Evolutionary conservation across 202 grass and related monocot genomes (phyloP).

Genomic region (Setaria italica): DNA sequence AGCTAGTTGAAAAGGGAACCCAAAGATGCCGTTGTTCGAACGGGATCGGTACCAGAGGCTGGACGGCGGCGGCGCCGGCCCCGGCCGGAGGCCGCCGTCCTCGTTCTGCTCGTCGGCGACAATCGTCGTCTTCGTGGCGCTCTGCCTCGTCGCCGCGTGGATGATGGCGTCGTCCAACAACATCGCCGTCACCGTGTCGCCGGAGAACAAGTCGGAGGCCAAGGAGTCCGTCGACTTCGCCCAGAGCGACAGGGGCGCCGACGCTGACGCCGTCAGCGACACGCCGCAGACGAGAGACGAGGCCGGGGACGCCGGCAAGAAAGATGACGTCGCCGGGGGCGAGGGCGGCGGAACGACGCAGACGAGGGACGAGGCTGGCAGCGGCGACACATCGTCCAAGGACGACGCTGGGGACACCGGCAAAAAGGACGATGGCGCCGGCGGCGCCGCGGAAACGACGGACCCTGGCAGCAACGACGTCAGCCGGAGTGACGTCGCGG

Average conservation of each 20-base stretch:
- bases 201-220: constrained; percentile 47
- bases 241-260: constrained; percentile 26
- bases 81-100: constrained; percentile 44
- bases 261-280: constrained; percentile 30
- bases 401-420: background rate
- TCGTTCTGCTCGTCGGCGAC: constrained; percentile 69
- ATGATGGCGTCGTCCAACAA: constrained; percentile 74
- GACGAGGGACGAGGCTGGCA: background rate
- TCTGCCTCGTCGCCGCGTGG: constrained; percentile 83
- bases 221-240: constrained; percentile 33
- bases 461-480: background rate
- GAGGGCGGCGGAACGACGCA: background rate
- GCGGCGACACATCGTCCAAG: background rate
- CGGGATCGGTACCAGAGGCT: constrained; percentile 60
- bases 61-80: constrained; percentile 5
- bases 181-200: constrained; percentile 47
- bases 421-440: background rate
- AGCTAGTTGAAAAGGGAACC: constrained; percentile 11
- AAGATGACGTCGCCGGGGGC: background rate
- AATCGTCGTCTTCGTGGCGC: constrained; percentile 66
- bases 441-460: background rate
- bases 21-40: constrained; percentile 74
- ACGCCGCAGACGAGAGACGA: background rate
- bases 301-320: background rate
- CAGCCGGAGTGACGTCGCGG: constrained; percentile 23